These are phyloP conservation scores for Globisporangium canariense DNA, from an alignment of 352 stramenopile genomes.

Conservation along the genomic window DNA sequence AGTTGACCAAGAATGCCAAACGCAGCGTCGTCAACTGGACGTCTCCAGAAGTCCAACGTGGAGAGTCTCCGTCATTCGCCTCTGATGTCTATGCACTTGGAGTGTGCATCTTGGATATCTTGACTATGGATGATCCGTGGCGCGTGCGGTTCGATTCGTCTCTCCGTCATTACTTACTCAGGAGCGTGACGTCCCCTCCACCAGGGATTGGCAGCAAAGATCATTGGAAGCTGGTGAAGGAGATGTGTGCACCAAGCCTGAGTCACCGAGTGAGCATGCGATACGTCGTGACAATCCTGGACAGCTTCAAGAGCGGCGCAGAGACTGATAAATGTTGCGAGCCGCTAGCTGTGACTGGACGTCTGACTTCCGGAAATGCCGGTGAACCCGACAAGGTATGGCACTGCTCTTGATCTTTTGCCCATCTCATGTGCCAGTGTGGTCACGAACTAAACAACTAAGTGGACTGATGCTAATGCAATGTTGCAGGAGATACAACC, in stretches of 20 bases:
- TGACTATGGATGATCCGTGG: conserved; percentile 5
- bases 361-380: not conserved
- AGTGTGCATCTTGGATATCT: conserved; percentile 7
- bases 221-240: conserved; percentile 11
- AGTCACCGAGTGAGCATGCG: not conserved
- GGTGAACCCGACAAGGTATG: not conserved
- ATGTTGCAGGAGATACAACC: not conserved
- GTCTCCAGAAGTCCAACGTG: conserved; percentile 1
- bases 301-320: not conserved
- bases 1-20: not conserved
- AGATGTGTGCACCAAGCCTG: conserved; percentile 3
- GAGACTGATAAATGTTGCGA: not conserved
- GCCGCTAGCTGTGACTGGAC: not conserved
- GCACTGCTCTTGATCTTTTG: not conserved
- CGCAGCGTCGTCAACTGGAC: not conserved
- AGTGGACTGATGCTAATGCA: not conserved
- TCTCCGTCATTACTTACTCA: conserved; percentile 2
- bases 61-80: not conserved
- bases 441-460: not conserved
- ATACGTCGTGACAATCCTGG: conserved; percentile 3
- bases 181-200: not conserved
- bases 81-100: conserved; percentile 9
- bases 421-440: not conserved
- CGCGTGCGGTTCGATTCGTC: not conserved
- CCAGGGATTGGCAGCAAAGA: not conserved